A percentile compares a stretch with the other conserved stretches of the same genome.
These are phyloP conservation scores for Ettlia oleoabundans DNA, from an alignment of 139 green algal species.

Conservation along the genomic window DNA sequence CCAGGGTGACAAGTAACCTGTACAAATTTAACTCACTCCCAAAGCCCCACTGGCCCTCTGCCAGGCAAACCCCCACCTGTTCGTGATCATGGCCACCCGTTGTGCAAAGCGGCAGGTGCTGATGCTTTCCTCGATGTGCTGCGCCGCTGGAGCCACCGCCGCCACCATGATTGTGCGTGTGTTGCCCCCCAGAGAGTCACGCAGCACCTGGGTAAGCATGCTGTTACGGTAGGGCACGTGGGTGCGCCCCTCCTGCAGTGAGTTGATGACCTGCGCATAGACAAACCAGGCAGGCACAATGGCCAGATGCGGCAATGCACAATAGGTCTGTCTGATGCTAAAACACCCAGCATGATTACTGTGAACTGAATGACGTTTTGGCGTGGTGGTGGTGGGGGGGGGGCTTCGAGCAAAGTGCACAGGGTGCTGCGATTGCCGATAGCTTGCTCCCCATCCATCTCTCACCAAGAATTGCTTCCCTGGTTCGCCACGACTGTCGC, in stretches of 20 bases:
- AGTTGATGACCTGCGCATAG: slow-evolving; percentile 90
- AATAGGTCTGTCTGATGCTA: neutral
- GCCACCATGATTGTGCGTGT: slow-evolving; percentile 74
- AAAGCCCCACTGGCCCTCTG: too few relatives aligned
- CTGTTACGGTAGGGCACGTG: slow-evolving; percentile 90
- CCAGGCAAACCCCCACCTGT: slow-evolving; percentile 59
- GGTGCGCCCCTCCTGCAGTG: slow-evolving; percentile 76
- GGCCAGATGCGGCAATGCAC: neutral
- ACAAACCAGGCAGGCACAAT: neutral
- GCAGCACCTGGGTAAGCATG: slow-evolving; percentile 98
- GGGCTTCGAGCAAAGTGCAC: neutral
- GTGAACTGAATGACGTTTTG: too few relatives aligned
- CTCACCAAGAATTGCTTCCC: too few relatives aligned
- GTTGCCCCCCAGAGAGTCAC: slow-evolving; percentile 79
- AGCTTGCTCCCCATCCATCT: too few relatives aligned
- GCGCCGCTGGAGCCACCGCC: slow-evolving; percentile 78
- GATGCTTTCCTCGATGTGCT: slow-evolving; percentile 91
- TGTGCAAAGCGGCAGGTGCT: slow-evolving; percentile 94
- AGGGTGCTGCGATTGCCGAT: neutral
- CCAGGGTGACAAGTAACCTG: too few relatives aligned
- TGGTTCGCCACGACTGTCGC: too few relatives aligned
- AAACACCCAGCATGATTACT: too few relatives aligned
- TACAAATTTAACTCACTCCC: too few relatives aligned
- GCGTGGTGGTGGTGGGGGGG: too few relatives aligned
- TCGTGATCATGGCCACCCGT: slow-evolving; percentile 87